Conservation (phyloP, 805 yeast species). For the Kodamaea neixiangensis region DNA sequence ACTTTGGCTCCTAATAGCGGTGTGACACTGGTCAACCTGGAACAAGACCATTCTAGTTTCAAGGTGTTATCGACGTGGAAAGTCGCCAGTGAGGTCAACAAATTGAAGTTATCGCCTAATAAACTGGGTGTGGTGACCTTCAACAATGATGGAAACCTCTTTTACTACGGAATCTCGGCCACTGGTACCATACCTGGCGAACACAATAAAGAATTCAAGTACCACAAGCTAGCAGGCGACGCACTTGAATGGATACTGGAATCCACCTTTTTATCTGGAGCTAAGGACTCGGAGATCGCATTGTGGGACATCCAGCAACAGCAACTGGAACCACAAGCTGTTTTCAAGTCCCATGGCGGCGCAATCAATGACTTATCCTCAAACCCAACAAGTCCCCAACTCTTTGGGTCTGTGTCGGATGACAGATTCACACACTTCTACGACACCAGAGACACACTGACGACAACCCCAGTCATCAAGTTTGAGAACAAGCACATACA, state of each 20-base stretch:
- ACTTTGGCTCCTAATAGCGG: slow-evolving; percentile 44
- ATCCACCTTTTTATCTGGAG: slow-evolving; percentile 55
- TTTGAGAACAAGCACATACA: slow-evolving; percentile 55
- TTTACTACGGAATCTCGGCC: slow-evolving; percentile 37
- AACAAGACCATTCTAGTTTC: slow-evolving; percentile 36
- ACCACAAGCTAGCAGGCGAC: slow-evolving; percentile 67
- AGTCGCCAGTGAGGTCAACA: slow-evolving; percentile 69
- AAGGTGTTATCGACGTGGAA: slow-evolving; percentile 50
- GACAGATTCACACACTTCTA: slow-evolving; percentile 62
- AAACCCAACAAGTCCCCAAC: slow-evolving; percentile 37
- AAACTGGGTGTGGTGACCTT: slow-evolving; percentile 54
- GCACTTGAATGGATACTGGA: slow-evolving; percentile 68
- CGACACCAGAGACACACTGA: slow-evolving; percentile 47
- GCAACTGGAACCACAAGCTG: slow-evolving; percentile 48
- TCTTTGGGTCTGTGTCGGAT: slow-evolving; percentile 74
- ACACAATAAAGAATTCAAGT: slow-evolving; percentile 36
- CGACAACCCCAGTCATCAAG: slow-evolving; percentile 41
- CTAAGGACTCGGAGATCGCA: slow-evolving; percentile 68
- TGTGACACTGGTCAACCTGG: slow-evolving; percentile 19
- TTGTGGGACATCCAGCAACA: slow-evolving; percentile 60
- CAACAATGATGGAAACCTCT: slow-evolving; percentile 52
- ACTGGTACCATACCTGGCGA: slow-evolving; percentile 7
- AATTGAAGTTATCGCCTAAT: slow-evolving; percentile 54
- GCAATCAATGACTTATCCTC: slow-evolving; percentile 64
- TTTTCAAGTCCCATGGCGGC: slow-evolving; percentile 53